phyloP scores from a whole-genome alignment of 148 eudicot genomes.

The Amaranthus hypochondriacus region DNA sequence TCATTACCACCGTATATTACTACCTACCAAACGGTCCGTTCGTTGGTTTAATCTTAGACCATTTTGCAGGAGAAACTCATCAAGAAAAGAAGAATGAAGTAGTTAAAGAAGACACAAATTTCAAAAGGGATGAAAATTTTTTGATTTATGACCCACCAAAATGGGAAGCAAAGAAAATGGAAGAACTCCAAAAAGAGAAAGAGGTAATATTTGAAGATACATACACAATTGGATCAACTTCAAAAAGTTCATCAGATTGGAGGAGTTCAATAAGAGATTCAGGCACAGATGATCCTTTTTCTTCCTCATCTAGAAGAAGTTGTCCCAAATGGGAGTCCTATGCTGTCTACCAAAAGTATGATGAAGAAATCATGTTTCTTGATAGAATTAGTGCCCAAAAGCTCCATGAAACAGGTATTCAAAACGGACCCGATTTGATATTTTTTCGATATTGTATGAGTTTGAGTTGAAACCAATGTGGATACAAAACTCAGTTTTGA shows the following conservation, averaged over 20 bases:
- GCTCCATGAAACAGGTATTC: slow-evolving; percentile 84
- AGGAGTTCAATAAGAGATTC: slow-evolving; percentile 84
- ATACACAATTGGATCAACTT: slow-evolving; percentile 76
- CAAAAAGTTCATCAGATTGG: slow-evolving; percentile 92
- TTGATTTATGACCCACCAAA: slow-evolving; percentile 38
- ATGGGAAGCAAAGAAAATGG: slow-evolving; percentile 37
- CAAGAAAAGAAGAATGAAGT: slow-evolving; percentile 11
- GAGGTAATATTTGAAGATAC: slow-evolving; percentile 55
- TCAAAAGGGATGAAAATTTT: slow-evolving; percentile 42
- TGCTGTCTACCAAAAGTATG: slow-evolving; percentile 87
- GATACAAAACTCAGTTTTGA: no score
- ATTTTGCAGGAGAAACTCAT: background rate
- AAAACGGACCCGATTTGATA: no score
- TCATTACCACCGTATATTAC: no score
- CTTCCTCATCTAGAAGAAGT: slow-evolving; percentile 82
- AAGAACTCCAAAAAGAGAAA: slow-evolving; percentile 31
- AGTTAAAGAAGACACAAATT: slow-evolving; percentile 10
- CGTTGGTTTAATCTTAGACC: no score
- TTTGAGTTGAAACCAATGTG: no score
- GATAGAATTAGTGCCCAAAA: slow-evolving; percentile 81
- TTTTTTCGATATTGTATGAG: no score
- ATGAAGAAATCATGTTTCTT: slow-evolving; percentile 80
- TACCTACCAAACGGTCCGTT: no score
- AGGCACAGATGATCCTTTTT: slow-evolving; percentile 78
- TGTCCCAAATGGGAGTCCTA: slow-evolving; percentile 98